These are phyloP conservation scores for Gautieria morchelliformis DNA, from an alignment of 768 basidiomycete genomes.

Conservation along the genomic window DNA sequence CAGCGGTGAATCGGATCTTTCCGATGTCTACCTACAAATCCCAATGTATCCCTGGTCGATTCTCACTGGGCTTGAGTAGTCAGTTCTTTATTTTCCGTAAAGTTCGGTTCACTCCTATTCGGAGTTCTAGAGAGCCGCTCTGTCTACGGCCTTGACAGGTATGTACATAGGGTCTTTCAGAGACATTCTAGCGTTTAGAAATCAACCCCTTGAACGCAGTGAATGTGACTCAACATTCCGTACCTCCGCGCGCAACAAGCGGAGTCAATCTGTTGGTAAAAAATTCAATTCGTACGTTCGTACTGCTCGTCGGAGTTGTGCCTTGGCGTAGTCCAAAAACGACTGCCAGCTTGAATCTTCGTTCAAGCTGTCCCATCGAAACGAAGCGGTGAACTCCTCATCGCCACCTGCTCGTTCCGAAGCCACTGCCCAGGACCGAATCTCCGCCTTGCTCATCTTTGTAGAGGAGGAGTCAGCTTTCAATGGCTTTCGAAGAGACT, in stretches of 20 bases:
- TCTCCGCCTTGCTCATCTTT: slow-evolving; percentile 33
- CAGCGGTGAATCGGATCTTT: too few relatives aligned
- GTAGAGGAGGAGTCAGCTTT: neutral
- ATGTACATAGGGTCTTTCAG: too few relatives aligned
- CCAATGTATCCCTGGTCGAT: too few relatives aligned
- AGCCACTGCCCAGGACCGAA: slow-evolving; percentile 53
- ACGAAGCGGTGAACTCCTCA: slow-evolving; percentile 17
- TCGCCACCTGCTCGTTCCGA: slow-evolving; percentile 22
- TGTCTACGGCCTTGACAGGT: slow-evolving; percentile 46
- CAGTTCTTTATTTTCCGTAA: too few relatives aligned
- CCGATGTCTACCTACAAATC: too few relatives aligned
- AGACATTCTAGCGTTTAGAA: too few relatives aligned
- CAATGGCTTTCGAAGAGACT: neutral
- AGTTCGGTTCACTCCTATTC: too few relatives aligned
- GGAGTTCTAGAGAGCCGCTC: too few relatives aligned
- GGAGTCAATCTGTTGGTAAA: slow-evolving; percentile 51
- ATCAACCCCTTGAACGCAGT: too few relatives aligned
- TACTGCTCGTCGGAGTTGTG: slow-evolving; percentile 37
- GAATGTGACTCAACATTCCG: slow-evolving; percentile 14
- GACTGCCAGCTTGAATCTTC: slow-evolving; percentile 46
- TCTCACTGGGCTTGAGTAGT: too few relatives aligned
- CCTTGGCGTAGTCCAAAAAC: slow-evolving; percentile 46
- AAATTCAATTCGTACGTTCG: slow-evolving; percentile 47
- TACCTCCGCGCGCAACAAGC: slow-evolving; percentile 50
- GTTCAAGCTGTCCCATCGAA: slow-evolving; percentile 43